Evolutionary conservation across 2,329 filamentous ascomycete genomes (phyloP).

Genomic region (Paecilomyces niveus): DNA sequence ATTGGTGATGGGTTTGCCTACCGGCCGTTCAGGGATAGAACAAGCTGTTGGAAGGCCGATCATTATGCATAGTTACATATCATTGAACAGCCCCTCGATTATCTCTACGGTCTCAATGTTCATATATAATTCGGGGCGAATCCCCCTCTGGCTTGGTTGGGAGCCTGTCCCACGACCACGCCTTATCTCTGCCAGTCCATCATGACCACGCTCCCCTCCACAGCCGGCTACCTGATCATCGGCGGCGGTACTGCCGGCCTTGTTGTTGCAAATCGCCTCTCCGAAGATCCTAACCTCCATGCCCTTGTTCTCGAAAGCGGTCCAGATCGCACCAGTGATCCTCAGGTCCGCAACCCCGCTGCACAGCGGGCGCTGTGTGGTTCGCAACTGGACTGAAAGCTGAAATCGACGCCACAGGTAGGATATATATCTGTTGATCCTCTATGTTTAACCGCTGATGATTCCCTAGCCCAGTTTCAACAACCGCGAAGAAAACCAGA

Average conservation of each 20-base stretch:
- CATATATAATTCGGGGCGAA: too few species aligned
- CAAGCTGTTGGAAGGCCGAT: too few species aligned
- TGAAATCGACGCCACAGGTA: not conserved
- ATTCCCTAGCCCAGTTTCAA: not conserved
- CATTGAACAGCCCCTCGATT: too few species aligned
- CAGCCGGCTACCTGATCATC: slow-evolving; percentile 22
- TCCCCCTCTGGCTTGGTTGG: too few species aligned
- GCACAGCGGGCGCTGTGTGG: not conserved
- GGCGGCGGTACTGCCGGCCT: slow-evolving; percentile 50
- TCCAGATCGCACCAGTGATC: slow-evolving; percentile 13
- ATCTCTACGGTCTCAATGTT: too few species aligned
- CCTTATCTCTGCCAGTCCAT: too few species aligned
- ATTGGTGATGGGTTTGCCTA: too few species aligned
- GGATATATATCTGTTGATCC: not conserved
- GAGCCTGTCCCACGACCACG: too few species aligned
- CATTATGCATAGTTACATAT: too few species aligned
- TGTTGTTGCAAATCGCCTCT: slow-evolving; percentile 33
- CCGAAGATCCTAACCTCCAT: slow-evolving; percentile 32
- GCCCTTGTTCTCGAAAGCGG: slow-evolving; percentile 41
- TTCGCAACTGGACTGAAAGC: not conserved
- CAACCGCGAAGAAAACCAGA: not conserved
- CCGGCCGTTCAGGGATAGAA: too few species aligned
- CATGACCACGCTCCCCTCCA: too few species aligned
- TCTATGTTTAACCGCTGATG: not conserved
- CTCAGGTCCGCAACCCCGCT: slow-evolving; percentile 3